Evolutionary conservation across 176 grass and related monocot species (phyloP), one percentile per base, ranked within the genome.

Genomic region (Carex myosuroides): DNA sequence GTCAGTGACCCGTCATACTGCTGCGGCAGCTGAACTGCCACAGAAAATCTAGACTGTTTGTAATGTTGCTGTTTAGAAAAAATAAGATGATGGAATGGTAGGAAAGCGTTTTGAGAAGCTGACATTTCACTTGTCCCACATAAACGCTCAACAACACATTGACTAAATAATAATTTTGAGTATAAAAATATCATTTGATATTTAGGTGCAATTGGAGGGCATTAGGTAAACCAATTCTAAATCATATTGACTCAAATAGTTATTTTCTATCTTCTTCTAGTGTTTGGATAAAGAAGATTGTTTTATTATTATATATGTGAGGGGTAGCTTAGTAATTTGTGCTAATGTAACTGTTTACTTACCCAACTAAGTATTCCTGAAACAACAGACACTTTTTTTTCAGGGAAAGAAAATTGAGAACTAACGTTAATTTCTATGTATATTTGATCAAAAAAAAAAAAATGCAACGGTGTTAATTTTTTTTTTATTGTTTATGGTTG

Each of bases 131-230:
- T 76, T 55, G 72, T 29, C 24, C 50, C 73, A 77, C 46, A 77
- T 56, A 55, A 56, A 56, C 50, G 73, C 73, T 77, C 50, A 77
- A 77, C 73, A 77, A 77, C 73, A 77, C 73, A 17, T 77, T 56
- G 73, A 77, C 73, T 54, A 6, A 14, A 48, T 8, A 21, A 77
- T 22, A 29, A 7, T 48, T 39, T 8, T 77, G 72, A 76, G 50
- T 78, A 57, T 57, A 56, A 57, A 30, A 57, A 57, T 44, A 71
- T 71, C 9, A 16, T 20, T 20, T 70, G 0, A 9, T 71, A 46
- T 44, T 44, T 71, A 76, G 72, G 72, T 76, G 72, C 22, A 55
- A 26, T 76, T 54, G 72, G 16, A 32, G 48, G 44, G 20, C 12
- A 76, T 76, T 76, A 55, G 72, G 72, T 76, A 55, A 76, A 55